Percentiles rank a stretch among this genome's conserved stretches.
Evolutionary conservation across 768 basidiomycete species (phyloP).

Genomic region (Pisolithus tinctorius): DNA sequence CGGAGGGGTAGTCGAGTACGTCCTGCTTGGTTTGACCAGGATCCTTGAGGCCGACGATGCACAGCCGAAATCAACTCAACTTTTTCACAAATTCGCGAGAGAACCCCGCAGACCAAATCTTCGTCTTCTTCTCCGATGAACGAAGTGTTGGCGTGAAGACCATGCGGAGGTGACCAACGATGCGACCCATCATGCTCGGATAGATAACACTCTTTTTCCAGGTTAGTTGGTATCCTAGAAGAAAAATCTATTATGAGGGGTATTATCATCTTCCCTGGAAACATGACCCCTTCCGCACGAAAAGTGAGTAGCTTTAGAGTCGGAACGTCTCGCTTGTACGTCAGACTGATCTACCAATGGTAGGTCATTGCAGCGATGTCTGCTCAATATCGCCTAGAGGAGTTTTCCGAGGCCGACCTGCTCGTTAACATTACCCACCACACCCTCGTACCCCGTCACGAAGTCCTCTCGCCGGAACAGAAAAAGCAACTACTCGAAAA

Average conservation of each 20-base stretch:
- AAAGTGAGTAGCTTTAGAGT: slow-evolving; percentile 51
- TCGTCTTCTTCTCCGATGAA: slow-evolving; percentile 94
- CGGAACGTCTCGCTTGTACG: not conserved
- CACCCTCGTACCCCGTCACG: slow-evolving; percentile 88
- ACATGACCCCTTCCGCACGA: slow-evolving; percentile 94
- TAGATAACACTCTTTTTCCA: slow-evolving; percentile 24
- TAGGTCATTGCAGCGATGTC: slow-evolving; percentile 93
- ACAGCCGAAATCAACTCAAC: slow-evolving; percentile 81
- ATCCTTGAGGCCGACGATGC: slow-evolving; percentile 3
- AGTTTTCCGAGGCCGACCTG: slow-evolving; percentile 93
- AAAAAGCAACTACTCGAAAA: slow-evolving; percentile 82
- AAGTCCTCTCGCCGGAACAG: slow-evolving; percentile 78
- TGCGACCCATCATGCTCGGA: not conserved
- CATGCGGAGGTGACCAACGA: slow-evolving; percentile 79
- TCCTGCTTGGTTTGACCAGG: slow-evolving; percentile 11
- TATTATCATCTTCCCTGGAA: slow-evolving; percentile 92
- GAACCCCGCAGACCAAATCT: slow-evolving; percentile 75
- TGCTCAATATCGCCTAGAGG: slow-evolving; percentile 80
- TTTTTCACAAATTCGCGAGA: slow-evolving; percentile 77
- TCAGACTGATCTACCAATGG: slow-evolving; percentile 2
- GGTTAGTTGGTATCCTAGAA: slow-evolving; percentile 84
- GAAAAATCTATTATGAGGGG: slow-evolving; percentile 87
- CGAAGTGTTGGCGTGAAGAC: slow-evolving; percentile 93
- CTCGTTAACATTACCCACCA: slow-evolving; percentile 98
- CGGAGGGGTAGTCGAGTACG: slow-evolving; percentile 81